A percentile compares a stretch with the other conserved stretches of the same genome.
phyloP scores from a whole-genome alignment of 129 eudicot species.

The Chrysanthemum lavandulifolium region DNA sequence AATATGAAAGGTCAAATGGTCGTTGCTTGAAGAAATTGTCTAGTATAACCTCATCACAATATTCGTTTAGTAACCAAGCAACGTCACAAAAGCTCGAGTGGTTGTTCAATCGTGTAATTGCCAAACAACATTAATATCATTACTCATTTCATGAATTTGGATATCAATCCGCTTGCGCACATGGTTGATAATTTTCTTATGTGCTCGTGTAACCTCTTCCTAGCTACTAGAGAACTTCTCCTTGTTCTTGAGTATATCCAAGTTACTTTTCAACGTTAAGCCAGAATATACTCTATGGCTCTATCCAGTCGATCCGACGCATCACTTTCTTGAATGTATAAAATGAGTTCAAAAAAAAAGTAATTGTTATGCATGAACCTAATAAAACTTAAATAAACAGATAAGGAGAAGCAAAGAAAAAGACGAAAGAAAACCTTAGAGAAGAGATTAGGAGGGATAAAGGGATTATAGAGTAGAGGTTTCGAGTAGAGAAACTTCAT shows the following conservation, averaged over 20 bases:
- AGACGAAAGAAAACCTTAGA: background rate
- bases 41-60: constrained; percentile 41
- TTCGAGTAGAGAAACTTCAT: constrained; percentile 50
- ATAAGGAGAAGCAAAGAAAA: too few species aligned
- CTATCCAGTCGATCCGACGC: constrained; percentile 51
- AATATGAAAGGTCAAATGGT: constrained; percentile 40
- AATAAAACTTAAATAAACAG: too few species aligned
- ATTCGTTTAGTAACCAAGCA: constrained; percentile 28
- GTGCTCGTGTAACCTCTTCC: constrained; percentile 14
- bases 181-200: background rate
- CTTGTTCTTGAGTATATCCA: constrained; percentile 42
- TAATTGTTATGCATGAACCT: too few species aligned
- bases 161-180: constrained; percentile 13
- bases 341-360: too few species aligned
- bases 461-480: constrained; percentile 44
- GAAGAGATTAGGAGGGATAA: constrained; percentile 10
- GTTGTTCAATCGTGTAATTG: constrained; percentile 32
- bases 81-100: constrained; percentile 35
- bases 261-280: constrained; percentile 20
- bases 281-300: constrained; percentile 49
- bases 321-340: constrained; percentile 25
- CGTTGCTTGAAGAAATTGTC: constrained; percentile 36
- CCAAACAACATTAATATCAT: constrained; percentile 36
- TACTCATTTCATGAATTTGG: constrained; percentile 43
- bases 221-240: constrained; percentile 15